Evolutionary conservation across 169 alveolate species (phyloP).

Genomic region (Blepharisma undulans): DNA sequence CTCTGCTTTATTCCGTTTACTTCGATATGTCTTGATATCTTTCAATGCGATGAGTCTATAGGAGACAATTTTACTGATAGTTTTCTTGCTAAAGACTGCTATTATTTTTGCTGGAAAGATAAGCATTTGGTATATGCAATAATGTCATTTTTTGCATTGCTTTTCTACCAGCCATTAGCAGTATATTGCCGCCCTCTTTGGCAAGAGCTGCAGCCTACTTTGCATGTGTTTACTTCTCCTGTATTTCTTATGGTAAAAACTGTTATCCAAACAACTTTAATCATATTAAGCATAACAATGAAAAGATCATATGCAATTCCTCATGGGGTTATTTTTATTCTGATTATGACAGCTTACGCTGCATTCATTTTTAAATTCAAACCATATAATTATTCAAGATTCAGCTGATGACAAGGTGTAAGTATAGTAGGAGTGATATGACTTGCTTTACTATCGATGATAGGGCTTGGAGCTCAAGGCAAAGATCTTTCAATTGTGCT

Average conservation of each 20-base stretch:
- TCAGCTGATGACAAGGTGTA: neutral
- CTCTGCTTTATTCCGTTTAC: constrained; percentile 4
- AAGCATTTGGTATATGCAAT: neutral
- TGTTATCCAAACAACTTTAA: neutral
- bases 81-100: constrained; percentile 20
- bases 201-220: constrained; percentile 19
- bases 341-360: neutral
- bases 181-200: constrained; percentile 37
- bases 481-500: neutral
- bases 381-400: constrained; percentile 33
- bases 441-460: neutral
- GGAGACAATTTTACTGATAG: neutral
- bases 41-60: constrained; percentile 21
- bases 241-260: constrained; percentile 39
- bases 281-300: constrained; percentile 8
- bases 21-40: constrained; percentile 18
- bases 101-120: constrained; percentile 19
- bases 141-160: neutral
- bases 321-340: constrained; percentile 33
- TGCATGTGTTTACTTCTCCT: constrained; percentile 20
- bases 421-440: neutral
- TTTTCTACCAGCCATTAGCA: constrained; percentile 29
- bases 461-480: neutral
- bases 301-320: constrained; percentile 5
- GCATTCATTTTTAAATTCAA: neutral